phyloP scores from a whole-genome alignment of 805 yeast genomes.

The Monosporozyma servazzii region DNA sequence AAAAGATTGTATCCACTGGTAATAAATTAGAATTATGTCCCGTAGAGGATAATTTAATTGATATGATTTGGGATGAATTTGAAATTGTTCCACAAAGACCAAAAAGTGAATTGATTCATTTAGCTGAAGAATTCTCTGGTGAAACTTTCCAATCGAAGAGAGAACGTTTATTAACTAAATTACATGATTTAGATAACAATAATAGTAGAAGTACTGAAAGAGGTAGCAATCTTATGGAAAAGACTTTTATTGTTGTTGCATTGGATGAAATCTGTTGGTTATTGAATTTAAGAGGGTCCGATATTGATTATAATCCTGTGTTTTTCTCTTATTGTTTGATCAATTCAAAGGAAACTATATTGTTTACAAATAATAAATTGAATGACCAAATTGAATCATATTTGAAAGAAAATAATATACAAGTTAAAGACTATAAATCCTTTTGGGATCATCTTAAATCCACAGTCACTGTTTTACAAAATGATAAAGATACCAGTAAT shows the following conservation, averaged over 20 bases:
- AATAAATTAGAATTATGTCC: constrained; percentile 40
- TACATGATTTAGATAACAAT: constrained; percentile 22
- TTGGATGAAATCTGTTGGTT: constrained; percentile 91
- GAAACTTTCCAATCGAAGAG: constrained; percentile 52
- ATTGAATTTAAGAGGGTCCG: constrained; percentile 74
- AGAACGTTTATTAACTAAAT: constrained; percentile 32
- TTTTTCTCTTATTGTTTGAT: constrained; percentile 55
- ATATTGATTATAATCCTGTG: constrained; percentile 79
- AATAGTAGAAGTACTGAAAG: background rate
- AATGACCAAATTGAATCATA: constrained; percentile 32
- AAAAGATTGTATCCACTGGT: constrained; percentile 4
- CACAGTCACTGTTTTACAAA: constrained; percentile 4
- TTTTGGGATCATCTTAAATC: constrained; percentile 48
- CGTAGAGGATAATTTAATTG: constrained; percentile 59
- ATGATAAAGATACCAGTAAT: constrained; percentile 10
- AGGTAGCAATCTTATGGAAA: background rate
- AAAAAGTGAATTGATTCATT: constrained; percentile 39
- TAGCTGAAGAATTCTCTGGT: constrained; percentile 55
- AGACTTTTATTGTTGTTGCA: constrained; percentile 52
- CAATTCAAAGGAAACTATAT: constrained; percentile 36
- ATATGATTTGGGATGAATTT: constrained; percentile 58
- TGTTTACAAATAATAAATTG: constrained; percentile 47
- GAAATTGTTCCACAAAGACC: constrained; percentile 57
- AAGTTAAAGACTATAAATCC: constrained; percentile 42
- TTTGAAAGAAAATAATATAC: constrained; percentile 38